These are phyloP conservation scores for Xerocomus nothofagi DNA, from an alignment of 1,284 basidiomycete genomes.

Conservation along the genomic window DNA sequence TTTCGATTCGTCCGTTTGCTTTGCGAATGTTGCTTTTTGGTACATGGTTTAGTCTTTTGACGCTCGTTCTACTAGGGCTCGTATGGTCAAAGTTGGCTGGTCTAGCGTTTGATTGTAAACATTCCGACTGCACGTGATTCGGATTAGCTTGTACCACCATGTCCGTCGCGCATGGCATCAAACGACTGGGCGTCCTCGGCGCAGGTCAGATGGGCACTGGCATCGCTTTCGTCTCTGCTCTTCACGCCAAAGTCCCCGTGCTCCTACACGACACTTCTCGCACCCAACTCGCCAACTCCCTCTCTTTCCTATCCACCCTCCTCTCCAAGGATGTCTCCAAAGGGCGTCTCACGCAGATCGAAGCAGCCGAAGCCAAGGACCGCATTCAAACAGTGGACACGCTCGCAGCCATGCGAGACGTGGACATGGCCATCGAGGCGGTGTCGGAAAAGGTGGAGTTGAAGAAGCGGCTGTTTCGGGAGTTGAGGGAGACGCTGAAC, in stretches of 20 bases:
- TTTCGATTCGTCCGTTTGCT: slow-evolving; percentile 16
- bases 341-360: slow-evolving; percentile 72
- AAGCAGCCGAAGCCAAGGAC: slow-evolving; percentile 72
- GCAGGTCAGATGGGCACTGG: slow-evolving; percentile 90
- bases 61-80: slow-evolving; percentile 12
- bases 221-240: slow-evolving; percentile 83
- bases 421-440: slow-evolving; percentile 92
- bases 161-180: slow-evolving; percentile 66
- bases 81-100: slow-evolving; percentile 21
- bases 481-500: slow-evolving; percentile 67
- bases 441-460: slow-evolving; percentile 84
- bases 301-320: slow-evolving; percentile 75
- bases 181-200: slow-evolving; percentile 69
- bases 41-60: slow-evolving; percentile 17
- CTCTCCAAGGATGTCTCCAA: slow-evolving; percentile 87
- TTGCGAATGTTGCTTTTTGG: slow-evolving; percentile 27
- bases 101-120: slow-evolving; percentile 22
- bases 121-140: slow-evolving; percentile 27
- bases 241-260: slow-evolving; percentile 77
- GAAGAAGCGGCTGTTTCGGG: slow-evolving; percentile 79
- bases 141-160: slow-evolving; percentile 31
- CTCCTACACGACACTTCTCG: slow-evolving; percentile 68
- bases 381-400: slow-evolving; percentile 60
- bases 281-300: slow-evolving; percentile 68
- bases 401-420: slow-evolving; percentile 63